These are phyloP conservation scores for Pyrenopolyporus hunteri DNA, from an alignment of 495 filamentous ascomycete genomes.

Conservation along the genomic window DNA sequence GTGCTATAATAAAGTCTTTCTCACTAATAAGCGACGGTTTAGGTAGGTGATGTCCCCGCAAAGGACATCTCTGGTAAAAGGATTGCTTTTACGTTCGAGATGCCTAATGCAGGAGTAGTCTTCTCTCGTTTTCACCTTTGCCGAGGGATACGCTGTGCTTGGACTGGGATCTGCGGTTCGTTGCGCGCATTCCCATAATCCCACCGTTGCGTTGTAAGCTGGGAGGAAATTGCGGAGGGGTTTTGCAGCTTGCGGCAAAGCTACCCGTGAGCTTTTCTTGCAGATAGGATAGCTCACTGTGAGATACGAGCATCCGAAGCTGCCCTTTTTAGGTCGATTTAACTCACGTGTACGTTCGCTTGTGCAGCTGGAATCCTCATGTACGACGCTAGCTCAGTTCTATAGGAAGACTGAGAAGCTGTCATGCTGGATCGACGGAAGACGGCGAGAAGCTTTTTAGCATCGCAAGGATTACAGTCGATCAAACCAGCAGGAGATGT, in stretches of 20 bases:
- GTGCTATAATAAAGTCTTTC: slow-evolving; percentile 7
- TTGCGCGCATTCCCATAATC: slow-evolving; percentile 19
- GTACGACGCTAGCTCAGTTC: slow-evolving; percentile 7
- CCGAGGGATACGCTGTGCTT: slow-evolving; percentile 23
- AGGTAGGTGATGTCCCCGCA: slow-evolving; percentile 18
- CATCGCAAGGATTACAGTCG: slow-evolving; percentile 21
- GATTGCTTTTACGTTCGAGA: slow-evolving; percentile 12
- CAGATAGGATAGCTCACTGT: slow-evolving; percentile 7
- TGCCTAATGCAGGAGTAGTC: slow-evolving; percentile 33
- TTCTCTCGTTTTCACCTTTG: slow-evolving; percentile 15
- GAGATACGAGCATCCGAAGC: slow-evolving; percentile 5
- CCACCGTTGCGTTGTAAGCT: slow-evolving; percentile 30
- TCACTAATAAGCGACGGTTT: slow-evolving; percentile 7
- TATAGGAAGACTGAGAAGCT: neutral
- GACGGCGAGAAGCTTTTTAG: slow-evolving; percentile 9
- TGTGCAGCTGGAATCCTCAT: slow-evolving; percentile 8
- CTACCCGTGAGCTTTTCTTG: slow-evolving; percentile 14
- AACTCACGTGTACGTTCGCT: slow-evolving; percentile 6
- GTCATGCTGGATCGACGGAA: slow-evolving; percentile 13
- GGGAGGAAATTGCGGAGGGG: slow-evolving; percentile 33
- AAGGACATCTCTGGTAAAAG: slow-evolving; percentile 17
- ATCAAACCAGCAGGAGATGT: slow-evolving; percentile 24
- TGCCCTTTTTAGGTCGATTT: slow-evolving; percentile 20
- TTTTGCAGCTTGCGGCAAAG: slow-evolving; percentile 28
- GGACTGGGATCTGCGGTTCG: slow-evolving; percentile 1